Conservation (phyloP, 768 basidiomycete genomes). For the Tylopilus subfusipes region DNA sequence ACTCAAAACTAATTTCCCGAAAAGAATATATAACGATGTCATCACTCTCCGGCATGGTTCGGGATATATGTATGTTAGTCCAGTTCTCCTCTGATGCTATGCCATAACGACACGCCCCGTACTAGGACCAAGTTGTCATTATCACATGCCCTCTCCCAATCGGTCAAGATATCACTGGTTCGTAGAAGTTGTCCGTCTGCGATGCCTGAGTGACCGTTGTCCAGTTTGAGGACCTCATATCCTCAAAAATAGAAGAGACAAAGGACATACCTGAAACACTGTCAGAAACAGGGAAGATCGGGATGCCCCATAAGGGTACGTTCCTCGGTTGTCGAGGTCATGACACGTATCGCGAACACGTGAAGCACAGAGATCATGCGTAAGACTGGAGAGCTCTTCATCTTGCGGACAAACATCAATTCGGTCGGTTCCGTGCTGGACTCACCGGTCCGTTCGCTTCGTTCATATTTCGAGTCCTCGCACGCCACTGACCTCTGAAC, state of each 20-base stretch:
- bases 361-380: slow-evolving; percentile 82
- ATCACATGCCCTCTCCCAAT: slow-evolving; percentile 93
- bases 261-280: slow-evolving; percentile 94
- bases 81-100: slow-evolving; percentile 9
- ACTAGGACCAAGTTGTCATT: slow-evolving; percentile 91
- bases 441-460: slow-evolving; percentile 65
- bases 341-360: slow-evolving; percentile 11
- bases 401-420: slow-evolving; percentile 90
- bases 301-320: slow-evolving; percentile 77
- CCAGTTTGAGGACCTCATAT: slow-evolving; percentile 90
- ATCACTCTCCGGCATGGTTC: slow-evolving; percentile 93
- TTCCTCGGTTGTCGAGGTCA: slow-evolving; percentile 1
- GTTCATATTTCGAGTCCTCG: background rate
- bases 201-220: background rate
- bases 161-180: slow-evolving; percentile 93
- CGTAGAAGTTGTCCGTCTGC: slow-evolving; percentile 15
- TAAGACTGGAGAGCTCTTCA: slow-evolving; percentile 92
- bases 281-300: slow-evolving; percentile 92
- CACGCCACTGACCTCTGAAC: background rate
- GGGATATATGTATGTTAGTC: slow-evolving; percentile 77
- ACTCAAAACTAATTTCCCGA: slow-evolving; percentile 33
- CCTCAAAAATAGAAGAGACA: slow-evolving; percentile 91
- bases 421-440: slow-evolving; percentile 96
- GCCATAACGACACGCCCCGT: slow-evolving; percentile 5
- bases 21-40: slow-evolving; percentile 92